These are phyloP conservation scores for Beta vulgaris DNA, from an alignment of 148 eudicot genomes.

Conservation along the genomic window DNA sequence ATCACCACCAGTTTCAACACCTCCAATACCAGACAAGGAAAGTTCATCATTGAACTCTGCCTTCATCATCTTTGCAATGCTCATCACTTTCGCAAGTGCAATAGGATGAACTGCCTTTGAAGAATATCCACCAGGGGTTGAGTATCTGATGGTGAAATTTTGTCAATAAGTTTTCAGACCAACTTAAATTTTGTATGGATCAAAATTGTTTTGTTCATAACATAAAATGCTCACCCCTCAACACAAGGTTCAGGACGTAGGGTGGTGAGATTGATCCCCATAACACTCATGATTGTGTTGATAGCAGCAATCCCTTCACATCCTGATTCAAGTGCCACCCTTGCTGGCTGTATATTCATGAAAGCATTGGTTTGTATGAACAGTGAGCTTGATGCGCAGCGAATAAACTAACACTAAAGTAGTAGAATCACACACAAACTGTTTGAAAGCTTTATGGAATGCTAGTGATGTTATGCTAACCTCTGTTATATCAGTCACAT, in stretches of 20 bases:
- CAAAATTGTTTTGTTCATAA: neutral
- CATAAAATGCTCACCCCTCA: constrained; percentile 69
- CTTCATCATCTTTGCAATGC: constrained; percentile 93
- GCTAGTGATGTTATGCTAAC: constrained; percentile 32
- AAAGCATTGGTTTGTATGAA: neutral
- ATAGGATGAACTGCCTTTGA: constrained; percentile 95
- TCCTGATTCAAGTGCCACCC: constrained; percentile 76
- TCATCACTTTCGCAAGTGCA: constrained; percentile 99
- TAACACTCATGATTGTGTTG: constrained; percentile 92
- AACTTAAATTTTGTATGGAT: neutral
- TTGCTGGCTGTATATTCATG: constrained; percentile 61
- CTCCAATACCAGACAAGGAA: constrained; percentile 96
- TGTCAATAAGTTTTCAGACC: neutral
- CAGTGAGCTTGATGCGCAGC: neutral
- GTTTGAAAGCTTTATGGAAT: no score
- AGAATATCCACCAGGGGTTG: constrained; percentile 98
- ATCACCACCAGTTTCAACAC: constrained; percentile 92
- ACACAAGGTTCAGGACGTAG: constrained; percentile 98
- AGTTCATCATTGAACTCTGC: constrained; percentile 62
- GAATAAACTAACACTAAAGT: neutral
- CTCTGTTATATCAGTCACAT: constrained; percentile 88
- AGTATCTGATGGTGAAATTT: constrained; percentile 52
- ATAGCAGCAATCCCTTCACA: constrained; percentile 97
- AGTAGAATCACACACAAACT: neutral
- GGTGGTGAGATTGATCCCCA: constrained; percentile 94